A percentile compares a stretch with the other conserved stretches of the same genome.
Evolutionary conservation across 257 asterid genomes (phyloP).

Genomic region (Jacaranda mimosifolia): DNA sequence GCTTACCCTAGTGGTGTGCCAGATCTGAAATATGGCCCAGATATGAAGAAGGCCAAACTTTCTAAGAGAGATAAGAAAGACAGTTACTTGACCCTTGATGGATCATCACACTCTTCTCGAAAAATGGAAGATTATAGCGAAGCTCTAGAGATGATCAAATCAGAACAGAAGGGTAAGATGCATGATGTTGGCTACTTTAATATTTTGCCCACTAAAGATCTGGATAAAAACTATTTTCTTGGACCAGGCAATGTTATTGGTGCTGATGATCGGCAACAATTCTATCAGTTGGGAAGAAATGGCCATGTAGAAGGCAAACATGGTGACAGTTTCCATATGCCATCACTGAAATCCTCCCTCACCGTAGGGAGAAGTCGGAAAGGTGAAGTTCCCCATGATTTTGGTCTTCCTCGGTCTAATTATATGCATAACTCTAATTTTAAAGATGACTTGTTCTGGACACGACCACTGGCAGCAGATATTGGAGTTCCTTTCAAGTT

Average conservation of each 20-base stretch:
- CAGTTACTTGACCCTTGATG: slow-evolving; percentile 56
- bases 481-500: slow-evolving; percentile 62
- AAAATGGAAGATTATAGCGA: slow-evolving; percentile 52
- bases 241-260: slow-evolving; percentile 53
- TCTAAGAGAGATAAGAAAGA: slow-evolving; percentile 61
- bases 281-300: slow-evolving; percentile 64
- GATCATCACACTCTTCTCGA: slow-evolving; percentile 52
- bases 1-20: slow-evolving; percentile 81
- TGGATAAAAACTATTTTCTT: slow-evolving; percentile 53
- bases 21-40: slow-evolving; percentile 55
- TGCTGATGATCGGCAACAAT: slow-evolving; percentile 56
- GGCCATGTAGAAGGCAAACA: slow-evolving; percentile 63
- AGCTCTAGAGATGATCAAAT: slow-evolving; percentile 51
- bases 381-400: slow-evolving; percentile 59
- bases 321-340: slow-evolving; percentile 56
- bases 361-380: slow-evolving; percentile 55
- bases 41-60: slow-evolving; percentile 55
- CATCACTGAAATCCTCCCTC: slow-evolving; percentile 52
- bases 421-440: slow-evolving; percentile 51
- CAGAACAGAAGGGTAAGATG: slow-evolving; percentile 75
- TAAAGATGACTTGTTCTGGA: slow-evolving; percentile 69
- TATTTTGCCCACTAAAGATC: slow-evolving; percentile 53
- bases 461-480: slow-evolving; percentile 56
- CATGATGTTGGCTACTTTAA: slow-evolving; percentile 64
- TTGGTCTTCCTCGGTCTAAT: slow-evolving; percentile 58